These are phyloP conservation scores for Mycena pura DNA, from an alignment of 768 basidiomycete species.

Conservation along the genomic window DNA sequence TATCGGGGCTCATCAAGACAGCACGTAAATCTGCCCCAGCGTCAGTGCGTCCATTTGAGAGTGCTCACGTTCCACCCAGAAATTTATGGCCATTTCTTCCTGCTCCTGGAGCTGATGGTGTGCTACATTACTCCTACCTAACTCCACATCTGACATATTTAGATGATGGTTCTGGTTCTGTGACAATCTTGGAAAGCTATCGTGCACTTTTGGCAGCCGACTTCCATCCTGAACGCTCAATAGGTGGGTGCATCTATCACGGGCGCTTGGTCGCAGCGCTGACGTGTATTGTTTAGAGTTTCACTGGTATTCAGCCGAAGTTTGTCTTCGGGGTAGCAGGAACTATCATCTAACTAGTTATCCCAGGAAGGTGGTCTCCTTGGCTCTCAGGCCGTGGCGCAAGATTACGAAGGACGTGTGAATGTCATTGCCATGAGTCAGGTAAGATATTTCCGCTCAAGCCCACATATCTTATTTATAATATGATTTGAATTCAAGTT, in stretches of 20 bases:
- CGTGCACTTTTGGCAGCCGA: slow-evolving; percentile 71
- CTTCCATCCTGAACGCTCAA: slow-evolving; percentile 67
- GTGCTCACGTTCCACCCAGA: slow-evolving; percentile 50
- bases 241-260: slow-evolving; percentile 34
- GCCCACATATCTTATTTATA: slow-evolving; percentile 20
- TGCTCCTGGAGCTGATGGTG: slow-evolving; percentile 72
- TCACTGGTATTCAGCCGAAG: slow-evolving; percentile 87
- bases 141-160: slow-evolving; percentile 30
- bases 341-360: slow-evolving; percentile 18
- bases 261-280: not conserved
- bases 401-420: slow-evolving; percentile 68
- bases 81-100: slow-evolving; percentile 79
- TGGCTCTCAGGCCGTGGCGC: slow-evolving; percentile 89
- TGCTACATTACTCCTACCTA: slow-evolving; percentile 18
- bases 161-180: slow-evolving; percentile 83
- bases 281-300: slow-evolving; percentile 56
- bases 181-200: slow-evolving; percentile 81
- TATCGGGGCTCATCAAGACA: slow-evolving; percentile 85
- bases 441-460: slow-evolving; percentile 43
- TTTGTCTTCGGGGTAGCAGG: slow-evolving; percentile 34
- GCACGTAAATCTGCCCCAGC: slow-evolving; percentile 40
- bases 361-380: slow-evolving; percentile 83
- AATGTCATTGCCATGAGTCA: slow-evolving; percentile 87
- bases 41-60: slow-evolving; percentile 14
- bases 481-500: slow-evolving; percentile 53